These are phyloP conservation scores for Cicer bijugum DNA, from an alignment of 306 rosid genomes.

Conservation along the genomic window DNA sequence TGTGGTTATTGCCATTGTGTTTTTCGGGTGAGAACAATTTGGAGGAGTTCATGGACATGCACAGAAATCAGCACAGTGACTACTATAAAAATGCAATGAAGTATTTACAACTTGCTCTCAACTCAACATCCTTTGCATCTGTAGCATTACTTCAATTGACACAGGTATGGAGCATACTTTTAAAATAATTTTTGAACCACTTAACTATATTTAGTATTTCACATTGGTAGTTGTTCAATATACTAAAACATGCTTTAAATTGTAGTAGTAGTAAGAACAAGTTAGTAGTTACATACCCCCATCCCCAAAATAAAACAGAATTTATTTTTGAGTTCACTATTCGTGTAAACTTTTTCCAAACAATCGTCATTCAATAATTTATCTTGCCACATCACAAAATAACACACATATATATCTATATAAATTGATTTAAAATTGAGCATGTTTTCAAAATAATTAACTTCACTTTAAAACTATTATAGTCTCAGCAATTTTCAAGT, in stretches of 20 bases:
- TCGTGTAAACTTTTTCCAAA: not conserved
- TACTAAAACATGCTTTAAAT: slow-evolving; percentile 9
- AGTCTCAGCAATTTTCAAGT: not conserved
- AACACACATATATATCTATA: not conserved
- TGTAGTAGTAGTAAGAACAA: not conserved
- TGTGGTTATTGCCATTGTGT: slow-evolving; percentile 68
- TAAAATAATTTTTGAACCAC: slow-evolving; percentile 8
- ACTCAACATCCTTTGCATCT: slow-evolving; percentile 53
- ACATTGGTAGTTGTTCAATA: not conserved
- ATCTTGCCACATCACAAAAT: not conserved
- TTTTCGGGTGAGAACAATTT: slow-evolving; percentile 53
- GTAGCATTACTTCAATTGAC: slow-evolving; percentile 72
- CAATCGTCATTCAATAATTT: not conserved
- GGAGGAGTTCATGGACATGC: slow-evolving; percentile 52
- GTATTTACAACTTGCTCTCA: slow-evolving; percentile 60
- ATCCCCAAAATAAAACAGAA: not conserved
- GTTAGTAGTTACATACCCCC: slow-evolving; percentile 12
- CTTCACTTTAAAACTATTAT: slow-evolving; percentile 9
- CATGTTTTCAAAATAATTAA: not conserved
- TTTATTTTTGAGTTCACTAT: not conserved
- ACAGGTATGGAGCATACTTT: slow-evolving; percentile 63
- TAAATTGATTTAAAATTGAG: slow-evolving; percentile 1
- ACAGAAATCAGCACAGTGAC: slow-evolving; percentile 52
- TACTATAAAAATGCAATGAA: slow-evolving; percentile 62
- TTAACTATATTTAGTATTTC: slow-evolving; percentile 30